Conservation (phyloP, 768 basidiomycete species). For the Panaeolus papilionaceus region DNA sequence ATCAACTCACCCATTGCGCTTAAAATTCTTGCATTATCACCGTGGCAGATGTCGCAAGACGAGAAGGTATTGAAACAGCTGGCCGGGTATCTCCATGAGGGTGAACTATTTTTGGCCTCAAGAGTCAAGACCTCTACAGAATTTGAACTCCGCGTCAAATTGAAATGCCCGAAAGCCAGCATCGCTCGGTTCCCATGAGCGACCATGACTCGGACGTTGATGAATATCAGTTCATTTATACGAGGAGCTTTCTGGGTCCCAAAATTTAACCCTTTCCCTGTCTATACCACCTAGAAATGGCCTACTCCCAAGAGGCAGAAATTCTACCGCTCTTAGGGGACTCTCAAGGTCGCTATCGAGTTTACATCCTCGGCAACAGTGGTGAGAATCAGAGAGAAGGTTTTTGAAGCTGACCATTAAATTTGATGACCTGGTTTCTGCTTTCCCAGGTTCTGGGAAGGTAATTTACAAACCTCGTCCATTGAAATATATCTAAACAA, state of each 20-base stretch:
- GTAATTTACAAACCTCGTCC: not conserved
- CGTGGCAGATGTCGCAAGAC: constrained; percentile 12
- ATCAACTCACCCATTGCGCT: not conserved
- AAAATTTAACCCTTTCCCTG: not conserved
- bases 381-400: constrained; percentile 19
- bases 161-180: too few relatives aligned
- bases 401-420: not conserved
- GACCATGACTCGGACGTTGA: not conserved
- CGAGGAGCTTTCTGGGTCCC: not conserved
- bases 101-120: not conserved
- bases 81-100: constrained; percentile 10
- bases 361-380: constrained; percentile 31
- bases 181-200: not conserved
- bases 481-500: too few relatives aligned
- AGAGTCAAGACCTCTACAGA: not conserved
- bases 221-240: not conserved
- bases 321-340: constrained; percentile 28
- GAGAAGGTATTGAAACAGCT: constrained; percentile 1
- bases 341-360: constrained; percentile 26
- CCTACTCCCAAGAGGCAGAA: not conserved
- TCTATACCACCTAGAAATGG: not conserved
- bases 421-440: not conserved
- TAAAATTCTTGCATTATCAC: constrained; percentile 10
- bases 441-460: constrained; percentile 23
- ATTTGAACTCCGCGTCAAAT: not conserved